phyloP scores from a whole-genome alignment of 352 stramenopile genomes.

The Discostella stelligera region DNA sequence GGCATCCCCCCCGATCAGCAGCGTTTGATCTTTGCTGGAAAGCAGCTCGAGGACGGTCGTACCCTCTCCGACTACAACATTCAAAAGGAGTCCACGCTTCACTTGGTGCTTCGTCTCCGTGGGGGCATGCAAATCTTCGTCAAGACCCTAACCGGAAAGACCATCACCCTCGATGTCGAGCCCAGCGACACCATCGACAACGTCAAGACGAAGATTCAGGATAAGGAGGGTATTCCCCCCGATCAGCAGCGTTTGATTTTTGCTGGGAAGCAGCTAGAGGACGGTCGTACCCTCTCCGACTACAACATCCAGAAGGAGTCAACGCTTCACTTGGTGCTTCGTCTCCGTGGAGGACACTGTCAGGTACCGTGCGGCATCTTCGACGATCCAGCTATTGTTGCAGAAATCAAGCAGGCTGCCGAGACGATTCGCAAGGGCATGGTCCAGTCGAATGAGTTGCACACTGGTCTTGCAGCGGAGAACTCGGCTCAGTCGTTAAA shows the following conservation, averaged over 20 bases:
- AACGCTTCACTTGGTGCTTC: conserved; percentile 87
- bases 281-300: conserved; percentile 88
- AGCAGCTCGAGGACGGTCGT: too few species aligned
- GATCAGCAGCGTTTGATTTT: conserved; percentile 99
- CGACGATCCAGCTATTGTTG: conserved; percentile 82
- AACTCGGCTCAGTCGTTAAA: conserved; percentile 70
- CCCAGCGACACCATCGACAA: conserved; percentile 93
- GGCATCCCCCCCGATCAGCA: too few species aligned
- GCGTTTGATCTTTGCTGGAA: too few species aligned
- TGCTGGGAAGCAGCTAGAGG: conserved; percentile 98
- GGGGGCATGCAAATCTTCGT: conserved; percentile 87
- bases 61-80: too few species aligned
- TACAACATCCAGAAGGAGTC: conserved; percentile 95
- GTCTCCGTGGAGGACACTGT: conserved; percentile 83
- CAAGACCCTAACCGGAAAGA: conserved; percentile 78
- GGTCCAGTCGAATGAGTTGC: conserved; percentile 73
- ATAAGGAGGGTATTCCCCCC: conserved; percentile 99
- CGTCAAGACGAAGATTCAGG: conserved; percentile 99
- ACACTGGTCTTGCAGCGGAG: conserved; percentile 49
- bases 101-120: conserved; percentile 84
- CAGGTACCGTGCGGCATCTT: conserved; percentile 85
- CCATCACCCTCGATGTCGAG: conserved; percentile 82
- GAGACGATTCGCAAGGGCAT: conserved; percentile 82
- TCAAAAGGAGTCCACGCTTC: conserved; percentile 9
- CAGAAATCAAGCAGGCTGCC: conserved; percentile 71